A percentile compares a stretch with the other conserved stretches of the same genome.
Evolutionary conservation across 352 stramenopile species (phyloP).

Genomic region (Phytopythium delawarense): DNA sequence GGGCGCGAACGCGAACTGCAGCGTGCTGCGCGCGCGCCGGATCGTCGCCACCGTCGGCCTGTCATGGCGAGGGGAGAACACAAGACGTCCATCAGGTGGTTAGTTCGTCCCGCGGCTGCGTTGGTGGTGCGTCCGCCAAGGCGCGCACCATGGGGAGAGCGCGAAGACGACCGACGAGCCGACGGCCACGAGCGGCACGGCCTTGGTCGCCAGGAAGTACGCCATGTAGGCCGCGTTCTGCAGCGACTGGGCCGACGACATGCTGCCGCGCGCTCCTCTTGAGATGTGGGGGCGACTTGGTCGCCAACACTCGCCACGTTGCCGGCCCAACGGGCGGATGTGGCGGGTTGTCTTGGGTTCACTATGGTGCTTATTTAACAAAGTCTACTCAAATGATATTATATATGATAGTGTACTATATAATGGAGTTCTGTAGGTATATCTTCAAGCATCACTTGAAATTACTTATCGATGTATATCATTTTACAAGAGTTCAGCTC

Average conservation of each 20-base stretch:
- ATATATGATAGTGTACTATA: background rate
- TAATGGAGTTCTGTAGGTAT: background rate
- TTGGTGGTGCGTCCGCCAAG: no score
- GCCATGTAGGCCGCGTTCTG: constrained; percentile 66
- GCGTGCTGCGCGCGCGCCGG: constrained; percentile 53
- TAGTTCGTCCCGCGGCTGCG: background rate
- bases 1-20: constrained; percentile 74
- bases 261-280: constrained; percentile 5
- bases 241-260: constrained; percentile 53
- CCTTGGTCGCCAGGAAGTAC: constrained; percentile 58
- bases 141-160: constrained; percentile 52
- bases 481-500: background rate
- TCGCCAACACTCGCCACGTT: background rate
- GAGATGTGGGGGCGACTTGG: no score
- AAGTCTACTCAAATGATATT: no score
- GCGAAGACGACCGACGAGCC: constrained; percentile 63
- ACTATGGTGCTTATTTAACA: background rate
- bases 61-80: background rate
- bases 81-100: background rate
- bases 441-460: no score
- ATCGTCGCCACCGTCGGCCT: constrained; percentile 68
- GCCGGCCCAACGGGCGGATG: background rate
- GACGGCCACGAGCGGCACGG: constrained; percentile 56
- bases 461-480: background rate
- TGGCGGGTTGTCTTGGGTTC: background rate